These are phyloP conservation scores for Aspergillus carlsbadensis DNA, from an alignment of 495 filamentous ascomycete species.

Conservation along the genomic window DNA sequence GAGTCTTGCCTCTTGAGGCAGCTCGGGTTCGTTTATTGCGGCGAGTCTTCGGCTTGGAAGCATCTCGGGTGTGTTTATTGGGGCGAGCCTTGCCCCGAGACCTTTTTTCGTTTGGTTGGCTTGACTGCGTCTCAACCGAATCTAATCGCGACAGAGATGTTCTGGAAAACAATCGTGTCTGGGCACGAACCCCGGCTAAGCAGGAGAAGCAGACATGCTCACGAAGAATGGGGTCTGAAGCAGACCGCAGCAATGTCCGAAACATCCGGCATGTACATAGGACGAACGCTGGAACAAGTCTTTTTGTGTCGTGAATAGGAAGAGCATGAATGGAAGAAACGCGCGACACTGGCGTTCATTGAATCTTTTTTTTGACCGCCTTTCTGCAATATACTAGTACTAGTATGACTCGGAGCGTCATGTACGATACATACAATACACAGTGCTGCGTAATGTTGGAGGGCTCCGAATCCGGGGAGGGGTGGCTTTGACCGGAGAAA, in stretches of 20 bases:
- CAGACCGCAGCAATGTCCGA: conserved; percentile 41
- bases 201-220: conserved; percentile 41
- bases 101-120: too few species aligned
- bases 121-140: not conserved
- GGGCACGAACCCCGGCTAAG: conserved; percentile 26
- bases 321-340: not conserved
- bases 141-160: conserved; percentile 15
- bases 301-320: not conserved
- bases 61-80: too few species aligned
- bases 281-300: conserved; percentile 1
- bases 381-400: too few species aligned
- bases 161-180: conserved; percentile 30
- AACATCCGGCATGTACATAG: conserved; percentile 34
- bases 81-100: too few species aligned
- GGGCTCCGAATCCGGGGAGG: conserved; percentile 17
- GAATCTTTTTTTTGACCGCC: not conserved
- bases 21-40: too few species aligned
- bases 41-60: too few species aligned
- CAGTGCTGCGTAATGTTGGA: not conserved
- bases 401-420: too few species aligned
- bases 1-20: too few species aligned
- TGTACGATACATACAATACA: not conserved
- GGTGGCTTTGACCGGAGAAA: conserved; percentile 14
- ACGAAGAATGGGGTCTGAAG: conserved; percentile 34
- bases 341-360: not conserved